These are phyloP conservation scores for Aspergillus bridgeri DNA, from an alignment of 495 filamentous ascomycete genomes.

Conservation along the genomic window DNA sequence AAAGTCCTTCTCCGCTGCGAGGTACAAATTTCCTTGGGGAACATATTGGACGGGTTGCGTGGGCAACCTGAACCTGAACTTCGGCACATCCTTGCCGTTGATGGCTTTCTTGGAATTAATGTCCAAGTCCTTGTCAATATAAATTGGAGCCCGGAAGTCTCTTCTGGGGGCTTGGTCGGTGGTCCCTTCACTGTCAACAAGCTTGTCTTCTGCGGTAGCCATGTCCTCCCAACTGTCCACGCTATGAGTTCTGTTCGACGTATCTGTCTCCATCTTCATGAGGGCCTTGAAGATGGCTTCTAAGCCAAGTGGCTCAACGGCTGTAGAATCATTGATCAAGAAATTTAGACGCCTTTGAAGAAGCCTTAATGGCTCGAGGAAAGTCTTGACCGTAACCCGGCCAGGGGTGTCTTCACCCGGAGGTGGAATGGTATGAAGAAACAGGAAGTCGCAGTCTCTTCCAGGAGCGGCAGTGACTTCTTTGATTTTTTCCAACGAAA, in stretches of 20 bases:
- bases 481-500: slow-evolving; percentile 67
- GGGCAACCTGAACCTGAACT: slow-evolving; percentile 82
- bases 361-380: slow-evolving; percentile 80
- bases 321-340: slow-evolving; percentile 70
- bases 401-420: slow-evolving; percentile 61
- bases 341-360: slow-evolving; percentile 82
- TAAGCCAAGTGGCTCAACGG: slow-evolving; percentile 57
- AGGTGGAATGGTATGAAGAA: slow-evolving; percentile 69
- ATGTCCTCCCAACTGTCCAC: slow-evolving; percentile 94
- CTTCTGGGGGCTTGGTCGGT: slow-evolving; percentile 36
- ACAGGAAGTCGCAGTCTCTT: slow-evolving; percentile 89
- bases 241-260: slow-evolving; percentile 61
- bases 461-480: slow-evolving; percentile 90
- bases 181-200: slow-evolving; percentile 14
- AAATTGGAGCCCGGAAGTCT: slow-evolving; percentile 58
- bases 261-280: slow-evolving; percentile 65
- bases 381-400: slow-evolving; percentile 82
- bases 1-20: slow-evolving; percentile 70
- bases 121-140: slow-evolving; percentile 59
- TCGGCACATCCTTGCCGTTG: slow-evolving; percentile 56
- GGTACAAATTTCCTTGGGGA: slow-evolving; percentile 71
- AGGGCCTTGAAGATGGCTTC: slow-evolving; percentile 64
- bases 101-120: slow-evolving; percentile 39
- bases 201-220: slow-evolving; percentile 52
- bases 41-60: slow-evolving; percentile 76